Conservation (phyloP, 257 asterid genomes). For the Solanum lycopersicoides region DNA sequence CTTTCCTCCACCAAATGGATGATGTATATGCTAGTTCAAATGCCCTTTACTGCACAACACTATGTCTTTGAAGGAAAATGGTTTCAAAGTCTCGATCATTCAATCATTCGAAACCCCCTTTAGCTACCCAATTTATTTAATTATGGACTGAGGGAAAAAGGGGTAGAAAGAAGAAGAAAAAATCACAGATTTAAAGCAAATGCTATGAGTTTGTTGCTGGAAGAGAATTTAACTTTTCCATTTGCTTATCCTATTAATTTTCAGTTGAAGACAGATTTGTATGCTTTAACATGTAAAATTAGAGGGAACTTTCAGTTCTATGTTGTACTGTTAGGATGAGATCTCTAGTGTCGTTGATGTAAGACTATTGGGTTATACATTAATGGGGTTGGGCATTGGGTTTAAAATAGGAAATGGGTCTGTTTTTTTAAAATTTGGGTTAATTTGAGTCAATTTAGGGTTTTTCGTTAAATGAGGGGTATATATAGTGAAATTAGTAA, state of each 20-base stretch:
- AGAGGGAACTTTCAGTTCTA: neutral
- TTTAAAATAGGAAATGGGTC: too few relatives aligned
- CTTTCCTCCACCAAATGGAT: slow-evolving; percentile 9
- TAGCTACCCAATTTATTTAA: too few relatives aligned
- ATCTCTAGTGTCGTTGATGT: neutral
- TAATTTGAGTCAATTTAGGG: too few relatives aligned
- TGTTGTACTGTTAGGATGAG: neutral
- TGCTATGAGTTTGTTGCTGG: neutral
- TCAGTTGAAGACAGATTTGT: neutral
- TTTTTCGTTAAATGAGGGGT: too few relatives aligned
- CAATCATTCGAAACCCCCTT: neutral
- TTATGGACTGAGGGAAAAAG: too few relatives aligned
- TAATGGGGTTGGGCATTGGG: too few relatives aligned
- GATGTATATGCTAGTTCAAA: neutral
- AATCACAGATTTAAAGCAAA: neutral
- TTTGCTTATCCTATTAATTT: neutral
- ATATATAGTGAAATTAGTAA: too few relatives aligned
- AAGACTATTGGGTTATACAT: neutral
- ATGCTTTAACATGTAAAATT: neutral
- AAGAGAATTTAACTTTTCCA: neutral
- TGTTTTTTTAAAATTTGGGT: too few relatives aligned
- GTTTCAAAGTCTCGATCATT: neutral
- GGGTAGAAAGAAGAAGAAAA: neutral
- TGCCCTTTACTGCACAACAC: neutral
- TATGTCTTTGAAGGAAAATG: neutral